phyloP scores from a whole-genome alignment of 129 eudicot species.

The Artemisia argyi region DNA sequence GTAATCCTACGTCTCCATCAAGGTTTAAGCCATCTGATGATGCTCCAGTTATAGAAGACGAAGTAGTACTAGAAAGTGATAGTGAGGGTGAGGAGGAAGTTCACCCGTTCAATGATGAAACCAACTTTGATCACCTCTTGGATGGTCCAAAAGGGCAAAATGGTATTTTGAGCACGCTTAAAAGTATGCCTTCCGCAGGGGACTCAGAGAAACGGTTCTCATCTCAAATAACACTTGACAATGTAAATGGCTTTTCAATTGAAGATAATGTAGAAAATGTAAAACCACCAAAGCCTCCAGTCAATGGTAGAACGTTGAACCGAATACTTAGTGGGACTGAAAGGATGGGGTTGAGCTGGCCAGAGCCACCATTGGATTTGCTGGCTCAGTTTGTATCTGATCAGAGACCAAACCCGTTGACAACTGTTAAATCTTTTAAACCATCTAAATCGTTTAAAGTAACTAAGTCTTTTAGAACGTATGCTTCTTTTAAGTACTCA shows the following conservation, averaged over 20 bases:
- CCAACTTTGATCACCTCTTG: constrained; percentile 45
- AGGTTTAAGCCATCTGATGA: constrained; percentile 74
- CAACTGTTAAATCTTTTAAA: constrained; percentile 60
- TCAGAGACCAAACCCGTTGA: constrained; percentile 55
- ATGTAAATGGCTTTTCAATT: constrained; percentile 49
- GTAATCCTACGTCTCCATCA: constrained; percentile 95
- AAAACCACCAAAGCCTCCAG: constrained; percentile 24
- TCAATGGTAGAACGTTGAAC: constrained; percentile 31
- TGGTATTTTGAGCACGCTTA: background rate
- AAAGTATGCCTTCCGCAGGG: constrained; percentile 20
- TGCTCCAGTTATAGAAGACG: constrained; percentile 77
- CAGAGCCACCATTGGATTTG: constrained; percentile 83
- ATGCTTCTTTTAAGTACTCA: constrained; percentile 55
- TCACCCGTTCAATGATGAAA: constrained; percentile 64
- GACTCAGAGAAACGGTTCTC: constrained; percentile 47
- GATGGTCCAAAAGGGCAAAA: constrained; percentile 27
- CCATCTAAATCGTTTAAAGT: constrained; percentile 58
- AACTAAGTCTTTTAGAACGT: constrained; percentile 56
- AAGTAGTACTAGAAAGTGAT: constrained; percentile 63
- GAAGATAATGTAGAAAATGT: constrained; percentile 30
- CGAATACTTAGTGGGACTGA: constrained; percentile 78
- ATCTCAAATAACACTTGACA: constrained; percentile 57
- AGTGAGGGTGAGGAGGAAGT: constrained; percentile 83
- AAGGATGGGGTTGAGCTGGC: constrained; percentile 86
- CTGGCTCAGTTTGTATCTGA: constrained; percentile 58